Evolutionary conservation across 345 rosid genomes (phyloP), one percentile per base, ranked within the genome.

Genomic region (Turritis glabra): DNA sequence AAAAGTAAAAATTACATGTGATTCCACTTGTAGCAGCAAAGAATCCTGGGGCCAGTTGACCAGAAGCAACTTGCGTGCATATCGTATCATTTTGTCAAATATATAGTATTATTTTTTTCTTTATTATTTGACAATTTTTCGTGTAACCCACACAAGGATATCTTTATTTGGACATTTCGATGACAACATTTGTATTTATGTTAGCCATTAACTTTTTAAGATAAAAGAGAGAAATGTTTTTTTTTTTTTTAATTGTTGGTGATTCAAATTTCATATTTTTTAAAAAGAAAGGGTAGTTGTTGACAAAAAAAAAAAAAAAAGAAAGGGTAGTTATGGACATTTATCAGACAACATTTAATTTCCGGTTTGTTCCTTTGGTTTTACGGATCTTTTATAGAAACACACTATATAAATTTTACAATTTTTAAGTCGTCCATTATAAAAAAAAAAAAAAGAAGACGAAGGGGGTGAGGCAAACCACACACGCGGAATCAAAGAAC

Each of bases 401-500:
- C 3, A 52, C 14, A 17, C 51, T 7, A 14, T 46, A 5, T 58
- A 23, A 8, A 14, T n/a, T 64, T 5, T 1, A 26, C 11, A 63
- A 3, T 17, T 27, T 32, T 6, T 1, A 40, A 44, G 27, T 30
- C 8, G 18, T 65, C 44, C 44, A 33, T 46, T 58, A 32, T 48
- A 32, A 32, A 11, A 58, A 32, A 30, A 51, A 9, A n/a, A 27
- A 52, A 0, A 54, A 7, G 50, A 29, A 66, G 69, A 18, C 4
- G 23, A 15, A 12, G 13, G 8, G 18, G 22, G 72, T 57, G 46
- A 12, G 78, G 77, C 25, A 33, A 48, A 75, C 54, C 58, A 62
- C 54, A 75, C 64, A 75, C 54, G 51, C 54, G 35, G 63, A 64
- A 43, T 21, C 43, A 72, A 8, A 54, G 62, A 62, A 52, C 19